A percentile compares a stretch with the other conserved stretches of the same genome.
Evolutionary conservation across 305 asterid species (phyloP).

Genomic region (Fraxinus platypoda): DNA sequence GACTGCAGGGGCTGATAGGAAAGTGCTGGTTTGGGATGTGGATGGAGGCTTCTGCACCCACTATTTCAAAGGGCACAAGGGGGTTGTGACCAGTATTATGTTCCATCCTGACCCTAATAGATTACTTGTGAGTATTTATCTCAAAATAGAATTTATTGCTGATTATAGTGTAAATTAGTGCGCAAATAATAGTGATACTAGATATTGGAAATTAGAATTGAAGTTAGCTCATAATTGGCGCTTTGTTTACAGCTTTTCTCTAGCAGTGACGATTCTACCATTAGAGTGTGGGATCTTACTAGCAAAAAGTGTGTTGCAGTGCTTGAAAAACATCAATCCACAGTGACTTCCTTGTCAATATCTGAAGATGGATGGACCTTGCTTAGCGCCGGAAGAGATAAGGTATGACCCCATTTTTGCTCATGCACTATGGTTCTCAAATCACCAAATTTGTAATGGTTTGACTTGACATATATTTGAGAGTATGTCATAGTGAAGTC

Average conservation of each 20-base stretch:
- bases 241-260: constrained; percentile 66
- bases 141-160: background rate
- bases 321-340: constrained; percentile 83
- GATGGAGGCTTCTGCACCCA: constrained; percentile 97
- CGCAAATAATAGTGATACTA: background rate
- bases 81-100: constrained; percentile 73
- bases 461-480: background rate
- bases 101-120: constrained; percentile 82
- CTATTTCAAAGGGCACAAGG: constrained; percentile 92
- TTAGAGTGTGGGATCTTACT: constrained; percentile 79
- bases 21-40: constrained; percentile 95
- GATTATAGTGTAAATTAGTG: constrained; percentile 3
- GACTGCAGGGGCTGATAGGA: constrained; percentile 94
- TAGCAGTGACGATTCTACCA: constrained; percentile 76
- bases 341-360: constrained; percentile 83
- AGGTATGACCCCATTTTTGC: constrained; percentile 43
- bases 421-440: background rate
- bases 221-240: constrained; percentile 16
- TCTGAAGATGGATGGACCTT: constrained; percentile 91
- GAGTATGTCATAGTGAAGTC: background rate
- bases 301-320: constrained; percentile 70
- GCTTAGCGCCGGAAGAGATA: constrained; percentile 92
- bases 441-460: background rate
- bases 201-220: constrained; percentile 6
- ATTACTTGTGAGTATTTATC: constrained; percentile 58